Conservation (phyloP, 2,329 filamentous ascomycete genomes). For the Teratosphaeria epicoccoides region DNA sequence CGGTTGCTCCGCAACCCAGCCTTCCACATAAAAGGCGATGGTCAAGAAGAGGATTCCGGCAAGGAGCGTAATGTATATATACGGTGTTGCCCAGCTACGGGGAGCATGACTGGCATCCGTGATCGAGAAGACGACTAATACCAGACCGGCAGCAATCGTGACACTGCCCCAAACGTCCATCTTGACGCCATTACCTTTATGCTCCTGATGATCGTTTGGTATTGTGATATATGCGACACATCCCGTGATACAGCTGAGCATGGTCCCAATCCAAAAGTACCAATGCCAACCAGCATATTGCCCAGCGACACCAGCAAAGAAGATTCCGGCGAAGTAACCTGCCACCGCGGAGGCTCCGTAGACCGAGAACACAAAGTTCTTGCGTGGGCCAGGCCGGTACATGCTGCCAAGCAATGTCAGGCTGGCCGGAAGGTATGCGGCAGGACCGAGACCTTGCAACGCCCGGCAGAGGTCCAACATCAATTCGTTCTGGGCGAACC, state of each 20-base stretch:
- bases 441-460: slow-evolving; percentile 27
- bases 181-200: slow-evolving; percentile 30
- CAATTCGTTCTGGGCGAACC: slow-evolving; percentile 23
- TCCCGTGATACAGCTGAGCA: slow-evolving; percentile 39
- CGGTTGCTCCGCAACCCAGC: slow-evolving; percentile 57
- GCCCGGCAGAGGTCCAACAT: slow-evolving; percentile 28
- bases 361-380: slow-evolving; percentile 28
- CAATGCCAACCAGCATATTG: slow-evolving; percentile 50
- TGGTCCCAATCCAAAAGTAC: slow-evolving; percentile 52
- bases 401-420: slow-evolving; percentile 25
- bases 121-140: slow-evolving; percentile 63
- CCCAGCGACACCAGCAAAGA: slow-evolving; percentile 51
- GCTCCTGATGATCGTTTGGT: slow-evolving; percentile 37
- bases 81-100: slow-evolving; percentile 60
- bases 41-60: slow-evolving; percentile 51
- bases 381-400: slow-evolving; percentile 27
- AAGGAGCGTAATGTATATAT: slow-evolving; percentile 56
- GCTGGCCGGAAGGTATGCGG: slow-evolving; percentile 25
- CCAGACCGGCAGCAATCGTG: slow-evolving; percentile 53
- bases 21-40: slow-evolving; percentile 58
- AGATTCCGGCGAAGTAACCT: slow-evolving; percentile 53
- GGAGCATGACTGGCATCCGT: slow-evolving; percentile 62
- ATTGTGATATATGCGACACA: slow-evolving; percentile 39
- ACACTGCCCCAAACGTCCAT: slow-evolving; percentile 62
- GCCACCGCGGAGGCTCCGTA: slow-evolving; percentile 44